phyloP scores from a whole-genome alignment of 2,329 filamentous ascomycete genomes.

The Hysterium pulicare region DNA sequence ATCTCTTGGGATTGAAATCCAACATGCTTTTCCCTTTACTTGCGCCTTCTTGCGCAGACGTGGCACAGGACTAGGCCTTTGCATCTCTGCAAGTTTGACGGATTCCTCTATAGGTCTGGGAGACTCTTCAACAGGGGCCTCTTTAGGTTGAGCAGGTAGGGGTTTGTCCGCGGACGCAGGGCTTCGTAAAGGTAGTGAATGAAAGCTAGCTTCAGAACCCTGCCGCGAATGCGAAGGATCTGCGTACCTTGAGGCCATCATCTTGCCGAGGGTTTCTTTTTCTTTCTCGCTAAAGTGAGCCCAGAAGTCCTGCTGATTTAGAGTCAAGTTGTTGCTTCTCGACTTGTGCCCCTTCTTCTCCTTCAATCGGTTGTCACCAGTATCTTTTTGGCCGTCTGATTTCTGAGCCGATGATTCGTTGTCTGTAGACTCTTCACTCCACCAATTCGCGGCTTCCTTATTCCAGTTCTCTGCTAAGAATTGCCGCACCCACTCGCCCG shows the following conservation, averaged over 20 bases:
- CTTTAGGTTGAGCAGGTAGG: slow-evolving; percentile 16
- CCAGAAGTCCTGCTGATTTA: slow-evolving; percentile 51
- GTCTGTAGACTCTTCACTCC: slow-evolving; percentile 71
- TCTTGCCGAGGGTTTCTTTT: slow-evolving; percentile 38
- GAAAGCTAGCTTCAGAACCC: slow-evolving; percentile 19
- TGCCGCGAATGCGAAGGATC: slow-evolving; percentile 34
- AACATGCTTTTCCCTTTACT: slow-evolving; percentile 45
- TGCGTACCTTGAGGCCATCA: slow-evolving; percentile 40
- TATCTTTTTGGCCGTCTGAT: slow-evolving; percentile 8
- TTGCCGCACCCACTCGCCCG: slow-evolving; percentile 82
- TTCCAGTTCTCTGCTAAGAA: slow-evolving; percentile 70
- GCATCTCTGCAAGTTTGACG: slow-evolving; percentile 9
- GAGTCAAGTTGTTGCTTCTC: slow-evolving; percentile 44
- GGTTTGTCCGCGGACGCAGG: slow-evolving; percentile 16
- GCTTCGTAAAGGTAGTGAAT: slow-evolving; percentile 16
- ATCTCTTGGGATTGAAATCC: slow-evolving; percentile 44
- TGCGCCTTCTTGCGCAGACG: slow-evolving; percentile 43
- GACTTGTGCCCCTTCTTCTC: slow-evolving; percentile 39
- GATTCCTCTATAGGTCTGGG: slow-evolving; percentile 13
- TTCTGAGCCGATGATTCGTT: slow-evolving; percentile 51
- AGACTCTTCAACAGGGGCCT: slow-evolving; percentile 14
- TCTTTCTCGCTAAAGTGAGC: slow-evolving; percentile 39
- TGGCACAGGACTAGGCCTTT: slow-evolving; percentile 22
- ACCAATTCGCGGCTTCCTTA: slow-evolving; percentile 74
- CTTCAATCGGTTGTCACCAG: slow-evolving; percentile 1